Evolutionary conservation across 257 asterid species (phyloP).

Genomic region (Solanum appendiculatum): DNA sequence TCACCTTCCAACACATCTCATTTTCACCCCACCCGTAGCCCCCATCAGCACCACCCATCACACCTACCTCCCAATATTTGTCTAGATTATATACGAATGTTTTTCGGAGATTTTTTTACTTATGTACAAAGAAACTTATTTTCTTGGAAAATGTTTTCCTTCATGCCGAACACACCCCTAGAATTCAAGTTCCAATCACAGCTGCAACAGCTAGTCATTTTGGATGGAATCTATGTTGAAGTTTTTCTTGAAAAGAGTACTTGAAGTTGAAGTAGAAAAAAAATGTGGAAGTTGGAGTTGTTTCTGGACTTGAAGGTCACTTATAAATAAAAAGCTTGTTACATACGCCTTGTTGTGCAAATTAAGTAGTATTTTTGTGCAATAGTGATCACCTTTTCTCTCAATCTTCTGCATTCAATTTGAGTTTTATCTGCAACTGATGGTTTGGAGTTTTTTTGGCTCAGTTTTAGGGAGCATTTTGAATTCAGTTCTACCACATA

Average conservation of each 20-base stretch:
- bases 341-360: neutral
- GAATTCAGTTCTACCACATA: conserved; percentile 42
- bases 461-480: conserved; percentile 55
- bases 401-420: neutral
- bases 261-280: neutral
- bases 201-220: neutral
- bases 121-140: too few species aligned
- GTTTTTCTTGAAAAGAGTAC: neutral
- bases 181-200: neutral
- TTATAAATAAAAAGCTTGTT: neutral
- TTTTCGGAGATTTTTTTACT: too few species aligned
- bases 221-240: neutral
- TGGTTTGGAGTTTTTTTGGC: neutral
- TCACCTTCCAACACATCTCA: too few species aligned
- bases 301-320: neutral
- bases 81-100: too few species aligned
- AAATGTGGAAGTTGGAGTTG: neutral
- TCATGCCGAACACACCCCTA: neutral
- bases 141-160: neutral
- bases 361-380: neutral
- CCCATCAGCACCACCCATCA: too few species aligned
- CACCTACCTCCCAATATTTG: too few species aligned
- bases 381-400: neutral
- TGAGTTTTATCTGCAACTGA: neutral
- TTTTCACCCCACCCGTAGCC: too few species aligned